Evolutionary conservation across 129 eudicot species (phyloP).

Genomic region (Helianthus tuberosus): DNA sequence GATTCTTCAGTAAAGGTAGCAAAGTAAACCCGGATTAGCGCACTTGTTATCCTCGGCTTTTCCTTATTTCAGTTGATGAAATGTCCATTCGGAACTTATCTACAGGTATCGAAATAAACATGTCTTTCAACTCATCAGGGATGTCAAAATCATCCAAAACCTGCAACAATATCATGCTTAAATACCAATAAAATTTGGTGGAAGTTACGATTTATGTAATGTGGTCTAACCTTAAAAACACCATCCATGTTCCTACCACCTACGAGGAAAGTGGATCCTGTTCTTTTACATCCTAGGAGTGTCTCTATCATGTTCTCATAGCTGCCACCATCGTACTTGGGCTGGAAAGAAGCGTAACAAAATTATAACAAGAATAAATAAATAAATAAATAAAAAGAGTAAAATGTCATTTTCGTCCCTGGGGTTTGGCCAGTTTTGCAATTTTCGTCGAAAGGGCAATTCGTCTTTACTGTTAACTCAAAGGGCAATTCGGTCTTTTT

Average conservation of each 20-base stretch:
- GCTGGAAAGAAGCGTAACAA: constrained; percentile 42
- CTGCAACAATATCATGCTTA: constrained; percentile 37
- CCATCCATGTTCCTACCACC: constrained; percentile 94
- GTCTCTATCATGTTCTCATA: constrained; percentile 72
- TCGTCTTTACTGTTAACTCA: no score
- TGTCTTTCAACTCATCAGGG: constrained; percentile 67
- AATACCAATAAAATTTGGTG: neutral
- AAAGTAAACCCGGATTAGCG: constrained; percentile 2
- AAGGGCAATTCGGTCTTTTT: no score
- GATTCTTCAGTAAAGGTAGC: constrained; percentile 11
- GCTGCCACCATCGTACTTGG: constrained; percentile 78
- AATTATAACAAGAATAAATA: neutral
- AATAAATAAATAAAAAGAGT: neutral
- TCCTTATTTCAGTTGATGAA: constrained; percentile 83
- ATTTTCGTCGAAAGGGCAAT: no score
- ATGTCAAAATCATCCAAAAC: constrained; percentile 88
- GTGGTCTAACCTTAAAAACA: constrained; percentile 61
- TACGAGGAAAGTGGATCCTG: constrained; percentile 77
- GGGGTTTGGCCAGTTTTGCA: no score
- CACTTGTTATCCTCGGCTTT: constrained; percentile 30
- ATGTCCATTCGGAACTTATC: constrained; percentile 90
- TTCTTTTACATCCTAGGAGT: constrained; percentile 70
- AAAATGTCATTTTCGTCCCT: no score
- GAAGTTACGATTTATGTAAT: constrained; percentile 3
- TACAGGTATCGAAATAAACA: constrained; percentile 86